These are phyloP conservation scores for Lavandula angustifolia DNA, from an alignment of 257 asterid genomes.

Conservation along the genomic window DNA sequence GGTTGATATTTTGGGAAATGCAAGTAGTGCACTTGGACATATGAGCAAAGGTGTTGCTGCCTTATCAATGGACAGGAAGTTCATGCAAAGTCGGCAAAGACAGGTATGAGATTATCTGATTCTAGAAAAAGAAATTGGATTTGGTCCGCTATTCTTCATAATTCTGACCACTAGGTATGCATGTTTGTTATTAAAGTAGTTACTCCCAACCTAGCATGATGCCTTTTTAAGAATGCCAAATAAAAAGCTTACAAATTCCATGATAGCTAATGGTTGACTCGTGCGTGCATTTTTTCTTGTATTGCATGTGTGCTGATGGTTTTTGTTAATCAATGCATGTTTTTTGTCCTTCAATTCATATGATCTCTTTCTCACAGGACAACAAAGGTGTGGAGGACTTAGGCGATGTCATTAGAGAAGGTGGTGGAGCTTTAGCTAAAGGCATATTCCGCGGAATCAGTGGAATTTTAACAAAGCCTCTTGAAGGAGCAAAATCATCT, in stretches of 20 bases:
- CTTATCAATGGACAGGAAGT: slow-evolving; percentile 97
- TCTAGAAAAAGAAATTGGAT: background rate
- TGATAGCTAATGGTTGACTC: background rate
- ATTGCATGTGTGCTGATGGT: background rate
- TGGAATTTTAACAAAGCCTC: slow-evolving; percentile 96
- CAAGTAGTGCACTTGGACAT: slow-evolving; percentile 99
- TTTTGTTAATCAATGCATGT: slow-evolving; percentile 22
- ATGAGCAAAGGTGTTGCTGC: slow-evolving; percentile 99
- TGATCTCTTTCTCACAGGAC: slow-evolving; percentile 52
- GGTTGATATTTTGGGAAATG: slow-evolving; percentile 97
- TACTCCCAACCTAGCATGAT: slow-evolving; percentile 10
- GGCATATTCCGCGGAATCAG: slow-evolving; percentile 96
- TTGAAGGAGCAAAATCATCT: slow-evolving; percentile 99
- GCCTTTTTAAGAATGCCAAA: slow-evolving; percentile 1
- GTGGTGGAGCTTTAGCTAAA: slow-evolving; percentile 98
- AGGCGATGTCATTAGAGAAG: slow-evolving; percentile 96
- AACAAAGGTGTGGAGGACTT: slow-evolving; percentile 96
- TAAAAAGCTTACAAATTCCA: slow-evolving; percentile 11
- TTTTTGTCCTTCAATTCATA: slow-evolving; percentile 22
- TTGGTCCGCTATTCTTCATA: slow-evolving; percentile 13
- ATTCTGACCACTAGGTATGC: slow-evolving; percentile 13
- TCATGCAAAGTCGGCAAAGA: slow-evolving; percentile 96
- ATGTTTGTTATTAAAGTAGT: background rate
- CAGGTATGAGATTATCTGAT: slow-evolving; percentile 52
- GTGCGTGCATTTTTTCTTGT: background rate